Evolutionary conservation across 2,329 filamentous ascomycete genomes (phyloP).

Genomic region (Botrytis sinoallii): DNA sequence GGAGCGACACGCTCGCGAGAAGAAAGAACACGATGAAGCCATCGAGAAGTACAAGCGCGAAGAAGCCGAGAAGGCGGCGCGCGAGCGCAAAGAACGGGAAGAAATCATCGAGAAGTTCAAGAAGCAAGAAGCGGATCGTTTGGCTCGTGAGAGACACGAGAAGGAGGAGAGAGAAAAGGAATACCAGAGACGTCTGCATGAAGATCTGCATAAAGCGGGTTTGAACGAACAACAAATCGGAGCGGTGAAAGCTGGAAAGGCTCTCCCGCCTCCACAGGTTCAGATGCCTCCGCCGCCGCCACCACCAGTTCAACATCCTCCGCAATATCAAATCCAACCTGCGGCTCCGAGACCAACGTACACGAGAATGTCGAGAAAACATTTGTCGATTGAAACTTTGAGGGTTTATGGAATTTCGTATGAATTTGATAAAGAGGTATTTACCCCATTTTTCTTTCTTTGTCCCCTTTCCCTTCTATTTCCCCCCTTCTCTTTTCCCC

Average conservation of each 20-base stretch:
- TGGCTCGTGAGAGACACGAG: conserved; percentile 48
- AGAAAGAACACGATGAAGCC: conserved; percentile 48
- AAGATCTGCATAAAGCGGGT: conserved; percentile 57
- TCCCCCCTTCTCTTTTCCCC: not conserved
- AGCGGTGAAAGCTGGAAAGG: conserved; percentile 48
- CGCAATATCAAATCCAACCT: not conserved
- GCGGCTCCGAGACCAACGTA: conserved; percentile 50
- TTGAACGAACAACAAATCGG: conserved; percentile 57
- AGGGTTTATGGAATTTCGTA: conserved; percentile 55
- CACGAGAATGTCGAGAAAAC: conserved; percentile 59
- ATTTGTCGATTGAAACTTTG: conserved; percentile 62
- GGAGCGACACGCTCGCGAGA: conserved; percentile 45
- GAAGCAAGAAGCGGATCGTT: conserved; percentile 40
- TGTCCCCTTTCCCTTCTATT: not conserved
- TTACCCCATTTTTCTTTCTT: not conserved
- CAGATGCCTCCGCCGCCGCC: not conserved
- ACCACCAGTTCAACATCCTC: conserved; percentile 15
- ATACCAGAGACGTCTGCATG: conserved; percentile 51
- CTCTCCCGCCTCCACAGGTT: not conserved
- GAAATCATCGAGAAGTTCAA: conserved; percentile 42
- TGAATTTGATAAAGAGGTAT: conserved; percentile 45
- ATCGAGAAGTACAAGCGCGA: conserved; percentile 44
- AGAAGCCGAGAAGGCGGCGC: conserved; percentile 31
- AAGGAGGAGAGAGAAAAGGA: conserved; percentile 44
- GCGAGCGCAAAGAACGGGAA: conserved; percentile 35